Base-by-base conservation (phyloP, 495 filamentous ascomycete species). In the Durotheca rogersii region DNA sequence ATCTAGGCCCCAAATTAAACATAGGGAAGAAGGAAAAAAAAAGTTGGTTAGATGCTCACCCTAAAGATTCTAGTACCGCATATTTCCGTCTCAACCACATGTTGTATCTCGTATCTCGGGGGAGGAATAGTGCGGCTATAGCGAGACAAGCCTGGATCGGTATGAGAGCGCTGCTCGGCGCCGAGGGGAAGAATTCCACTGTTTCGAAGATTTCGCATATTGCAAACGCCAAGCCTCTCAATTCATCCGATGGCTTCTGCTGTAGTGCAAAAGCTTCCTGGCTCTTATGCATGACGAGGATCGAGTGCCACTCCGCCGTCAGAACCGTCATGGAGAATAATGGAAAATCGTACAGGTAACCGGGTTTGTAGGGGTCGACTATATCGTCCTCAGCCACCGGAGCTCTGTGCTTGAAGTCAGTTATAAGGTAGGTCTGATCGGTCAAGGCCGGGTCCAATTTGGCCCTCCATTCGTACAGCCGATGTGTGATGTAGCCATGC, bases 11-110 rank as follows among this genome's bases (percentile, higher is more conserved):
- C 10, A 27, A 10, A 35, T 34, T 27, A 15, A 16, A 16, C 25
- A 37, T 31, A 35, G 6, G 6, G 16, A 35, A 5, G 23, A 15
- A 15, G 33, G 40, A 50, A 10, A 4, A 37, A 29, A 1, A 30
- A 19, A 37, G 49, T 25, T 23, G 16, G 18, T 15, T 20, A 14
- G 36, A 23, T 39, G 77, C 89, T 73, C 68, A 96, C 93, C 93
- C 93, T 62, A 83, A 72, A 51, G 79, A 73, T 68, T 98, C 93
- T 47, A 96, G 75, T 45, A 78, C 66, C 11, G 85, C 89, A 63
- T 93, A 78, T 66, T 89, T 92, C 60, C 80, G 78, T 46, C 89
- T 83, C 51, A 82, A 76, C 92, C 91, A 98, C 75, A 85, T 85
- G n/a, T 81, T 76, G 65, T 94, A 79, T 61, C 74, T 81, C 17